phyloP scores from a whole-genome alignment of 1,284 basidiomycete species.

The Ganoderma lucidum region DNA sequence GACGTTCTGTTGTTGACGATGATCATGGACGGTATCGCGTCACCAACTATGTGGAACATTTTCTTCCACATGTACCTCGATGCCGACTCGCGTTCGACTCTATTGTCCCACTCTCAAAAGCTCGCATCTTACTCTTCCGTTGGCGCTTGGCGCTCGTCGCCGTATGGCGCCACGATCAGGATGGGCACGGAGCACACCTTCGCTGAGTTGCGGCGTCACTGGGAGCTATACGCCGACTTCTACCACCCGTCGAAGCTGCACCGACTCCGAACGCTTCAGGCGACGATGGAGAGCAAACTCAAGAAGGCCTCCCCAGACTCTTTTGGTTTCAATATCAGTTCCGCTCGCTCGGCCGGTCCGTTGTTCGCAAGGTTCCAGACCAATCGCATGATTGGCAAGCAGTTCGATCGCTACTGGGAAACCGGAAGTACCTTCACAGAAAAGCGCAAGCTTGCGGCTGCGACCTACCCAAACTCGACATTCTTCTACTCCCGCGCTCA shows the following conservation, averaged over 20 bases:
- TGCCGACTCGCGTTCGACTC: conserved; percentile 43
- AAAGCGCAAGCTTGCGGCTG: conserved; percentile 34
- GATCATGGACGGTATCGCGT: conserved; percentile 43
- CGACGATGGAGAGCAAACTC: conserved; percentile 22
- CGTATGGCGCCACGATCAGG: conserved; percentile 49
- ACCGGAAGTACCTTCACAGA: conserved; percentile 50
- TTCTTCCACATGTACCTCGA: conserved; percentile 65
- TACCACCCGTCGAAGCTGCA: conserved; percentile 24
- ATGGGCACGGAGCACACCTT: conserved; percentile 51
- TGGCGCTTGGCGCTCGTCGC: conserved; percentile 51
- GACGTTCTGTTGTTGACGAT: conserved; percentile 48
- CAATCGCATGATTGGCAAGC: conserved; percentile 30
- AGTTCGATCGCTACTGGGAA: conserved; percentile 47
- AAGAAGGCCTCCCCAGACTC: neutral
- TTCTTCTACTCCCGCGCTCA: conserved; percentile 54
- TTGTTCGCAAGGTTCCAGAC: neutral
- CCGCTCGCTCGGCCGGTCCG: neutral
- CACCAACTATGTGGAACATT: conserved; percentile 57
- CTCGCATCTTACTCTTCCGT: conserved; percentile 49
- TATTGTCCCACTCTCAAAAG: conserved; percentile 54
- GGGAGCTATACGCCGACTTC: conserved; percentile 40
- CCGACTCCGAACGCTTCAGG: conserved; percentile 28
- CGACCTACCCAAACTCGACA: conserved; percentile 54
- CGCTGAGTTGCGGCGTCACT: conserved; percentile 50
- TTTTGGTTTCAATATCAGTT: neutral